Base-by-base conservation (phyloP, 225 moss, liverwort and hornwort genomes). In the Marchantia paleacea region DNA sequence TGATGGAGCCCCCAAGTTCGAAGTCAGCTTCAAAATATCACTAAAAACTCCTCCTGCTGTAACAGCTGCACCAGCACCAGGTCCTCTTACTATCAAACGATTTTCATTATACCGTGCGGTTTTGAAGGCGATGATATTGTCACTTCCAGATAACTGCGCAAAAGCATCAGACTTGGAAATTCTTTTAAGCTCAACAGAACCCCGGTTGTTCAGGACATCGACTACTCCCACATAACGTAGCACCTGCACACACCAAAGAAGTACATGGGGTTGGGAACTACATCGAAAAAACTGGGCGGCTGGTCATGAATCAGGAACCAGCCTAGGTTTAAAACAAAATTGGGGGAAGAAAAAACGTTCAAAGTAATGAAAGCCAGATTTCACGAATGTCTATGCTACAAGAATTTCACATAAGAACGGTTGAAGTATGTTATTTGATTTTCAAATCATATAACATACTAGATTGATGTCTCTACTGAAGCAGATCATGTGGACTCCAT, bases 51-150 rank as follows among this genome's bases (percentile, higher is more conserved):
- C 95, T 74, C 89, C 99, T 65, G 95, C 95, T 75, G 99, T 99
- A 14, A 99, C 99, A 75, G 92, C 95, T 74, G 95, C 88, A 77
- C 99, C 95, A 78, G 95, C 99, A 39, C 99, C 99, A 72, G 95
- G 92, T 39, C 99, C 99, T 85, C 94, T 90, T 55, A 99, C 91
- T 63, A 94, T 99, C 28, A 99, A 83, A 10, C 87, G 94, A 79
- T 95, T 92, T 76, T 67, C 87, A 71, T 82, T 86, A 77, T 99
- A 95, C 70, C 99, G 90, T 73, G 86, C 88, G 62, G 91, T 94
- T 30, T 88, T 94, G 85, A 95, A 99, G 54, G 91, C 72, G 77
- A 95, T 94, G 75, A 99, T 85, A 57, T 95, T 99, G 75, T 99
- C 95, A 63, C 89, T 91, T 8, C 95, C 95, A 6, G 90, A 90